Base-by-base conservation (phyloP, 495 filamentous ascomycete genomes). In the Xylaria telfairii region DNA sequence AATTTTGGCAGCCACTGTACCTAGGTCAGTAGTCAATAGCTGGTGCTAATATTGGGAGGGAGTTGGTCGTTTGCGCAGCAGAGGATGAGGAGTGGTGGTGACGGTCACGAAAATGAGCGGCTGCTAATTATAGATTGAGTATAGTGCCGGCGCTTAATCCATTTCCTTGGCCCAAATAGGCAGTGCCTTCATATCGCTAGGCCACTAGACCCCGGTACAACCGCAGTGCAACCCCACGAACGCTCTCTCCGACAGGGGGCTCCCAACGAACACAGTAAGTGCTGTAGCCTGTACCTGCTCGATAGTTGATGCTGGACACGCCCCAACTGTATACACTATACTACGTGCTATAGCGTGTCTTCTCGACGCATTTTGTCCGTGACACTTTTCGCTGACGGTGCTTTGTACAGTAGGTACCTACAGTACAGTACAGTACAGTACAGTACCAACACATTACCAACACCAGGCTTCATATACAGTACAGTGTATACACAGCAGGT, bases 101-200 rank as follows among this genome's bases (percentile, higher is more conserved):
- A 46, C 9, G 61, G 61, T 46, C 24, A 46, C 24, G 26, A 56
- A 47, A 53, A 60, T 61, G 69, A 71, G 63, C 62, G 69, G 69
- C 69, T 71, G 44, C 69, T 71, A 71, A 71, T 71, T 51, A 71
- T 71, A 71, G 69, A 71, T 62, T 51, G 64, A 64, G 69, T 41
- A 71, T 71, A 71, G 69, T 71, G n/a, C 69, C 63, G 64, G 69
- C 69, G 69, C 69, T 71, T 71, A 71, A 62, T 28, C 13, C 30
- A 54, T 54, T 13, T 37, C 62, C 41, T 44, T 51, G 42, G 13
- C 12, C 57, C 47, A 47, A 32, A 30, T 21, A 37, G 56, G 30
- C 15, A 59, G 30, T 37, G 56, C 19, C 37, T n/a, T 62, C 59
- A 62, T 28, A 28, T 62, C 37, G 59, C 59, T 62, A 60, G 39